Evolutionary conservation across 2,329 filamentous ascomycete genomes (phyloP), one percentile per base, ranked within the genome.

Genomic region (Chrysoporthe deuterocubensis): DNA sequence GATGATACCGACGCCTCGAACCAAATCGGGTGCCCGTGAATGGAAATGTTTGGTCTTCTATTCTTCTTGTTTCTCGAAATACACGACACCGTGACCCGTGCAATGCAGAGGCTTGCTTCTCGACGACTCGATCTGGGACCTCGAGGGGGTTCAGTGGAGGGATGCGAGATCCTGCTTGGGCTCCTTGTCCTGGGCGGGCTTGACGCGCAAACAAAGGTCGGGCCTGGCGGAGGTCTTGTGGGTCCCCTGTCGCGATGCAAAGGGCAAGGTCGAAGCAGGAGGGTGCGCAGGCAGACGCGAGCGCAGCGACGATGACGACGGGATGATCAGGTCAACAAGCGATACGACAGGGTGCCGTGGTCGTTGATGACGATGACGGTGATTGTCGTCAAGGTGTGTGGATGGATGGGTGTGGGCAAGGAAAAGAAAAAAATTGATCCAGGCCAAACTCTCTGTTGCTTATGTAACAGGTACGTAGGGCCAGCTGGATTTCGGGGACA

Each of bases 401-500:
- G 50, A 26, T 64, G 60, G 48, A 60, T 43, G 57, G 59, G 72
- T 56, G 73, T 75, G 71, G 72, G 70, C 71, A 14, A 42, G 11
- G 26, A 32, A 74, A 76, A 77, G 78, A 78, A 74, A 75, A 76
- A 77, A 76, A 74, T 67, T 73, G 67, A 59, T 66, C 60, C 61
- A 77, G 80, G 79, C 81, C 82, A 75, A 78, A 84, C 81, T 81
- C 77, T 77, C 54, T 63, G 77, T 77, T 61, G 59, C 59, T 61
- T 61, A 61, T 61, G 79, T 80, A 76, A 78, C 78, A 73, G 71
- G 77, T 83, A 82, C 82, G 81, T 81, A 83, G 76, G 83, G 83
- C 82, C 81, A 82, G 82, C 86, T 83, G 83, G 82, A 79, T 82
- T 80, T 85, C 83, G 83, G 82, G 79, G 82, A 80, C 80, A 81